Percentiles rank a stretch among this genome's conserved stretches.
Evolutionary conservation across 2,329 filamentous ascomycete species (phyloP).

Genomic region (Aspergillus melleus): DNA sequence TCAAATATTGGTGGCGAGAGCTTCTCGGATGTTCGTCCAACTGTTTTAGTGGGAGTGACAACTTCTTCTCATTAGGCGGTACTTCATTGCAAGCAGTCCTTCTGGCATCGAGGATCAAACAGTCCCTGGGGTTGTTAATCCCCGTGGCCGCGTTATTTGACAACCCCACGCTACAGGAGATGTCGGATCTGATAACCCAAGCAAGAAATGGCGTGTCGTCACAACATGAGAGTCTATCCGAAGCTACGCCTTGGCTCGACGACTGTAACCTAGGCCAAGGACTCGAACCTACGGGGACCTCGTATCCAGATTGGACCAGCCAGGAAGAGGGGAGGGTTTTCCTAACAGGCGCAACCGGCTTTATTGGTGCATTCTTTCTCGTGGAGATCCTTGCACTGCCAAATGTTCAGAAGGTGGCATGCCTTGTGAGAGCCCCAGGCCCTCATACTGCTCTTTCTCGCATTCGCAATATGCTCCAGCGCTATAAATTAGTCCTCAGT

Average conservation of each 20-base stretch:
- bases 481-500: too few relatives aligned
- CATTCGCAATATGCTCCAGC: too few relatives aligned
- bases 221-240: constrained; percentile 11
- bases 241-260: constrained; percentile 13
- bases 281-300: constrained; percentile 7
- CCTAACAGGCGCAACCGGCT: constrained; percentile 80
- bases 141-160: constrained; percentile 20
- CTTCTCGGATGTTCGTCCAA: background rate
- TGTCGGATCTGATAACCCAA: constrained; percentile 10
- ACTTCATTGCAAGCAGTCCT: constrained; percentile 22
- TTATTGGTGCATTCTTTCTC: constrained; percentile 74
- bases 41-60: constrained; percentile 50
- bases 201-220: background rate
- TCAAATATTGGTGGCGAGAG: too few relatives aligned
- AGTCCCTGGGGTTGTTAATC: constrained; percentile 13
- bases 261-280: constrained; percentile 18
- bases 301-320: constrained; percentile 17
- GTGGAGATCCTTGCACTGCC: constrained; percentile 63
- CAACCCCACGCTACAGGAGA: constrained; percentile 12
- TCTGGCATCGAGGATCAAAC: constrained; percentile 19
- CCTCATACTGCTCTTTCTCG: too few relatives aligned
- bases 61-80: constrained; percentile 23
- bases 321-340: constrained; percentile 54
- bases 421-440: constrained; percentile 54
- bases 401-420: constrained; percentile 60